A percentile compares a stretch with the other conserved stretches of the same genome.
Conservation (phyloP, 495 filamentous ascomycete genomes). For the Neurospora terricola region DNA sequence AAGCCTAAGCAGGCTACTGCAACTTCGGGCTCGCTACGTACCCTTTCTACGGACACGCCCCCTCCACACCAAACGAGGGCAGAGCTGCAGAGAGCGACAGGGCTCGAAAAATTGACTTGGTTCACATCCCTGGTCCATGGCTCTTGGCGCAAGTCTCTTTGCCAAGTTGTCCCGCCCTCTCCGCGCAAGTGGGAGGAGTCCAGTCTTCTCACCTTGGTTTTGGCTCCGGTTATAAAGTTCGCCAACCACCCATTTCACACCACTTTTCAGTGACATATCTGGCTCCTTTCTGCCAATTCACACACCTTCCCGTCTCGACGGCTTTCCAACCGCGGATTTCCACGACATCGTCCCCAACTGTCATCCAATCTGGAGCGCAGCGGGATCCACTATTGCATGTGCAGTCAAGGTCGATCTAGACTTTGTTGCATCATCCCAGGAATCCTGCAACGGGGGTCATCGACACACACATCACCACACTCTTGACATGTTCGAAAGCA, state of each 20-base stretch:
- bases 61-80: constrained; percentile 4
- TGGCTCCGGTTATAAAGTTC: constrained; percentile 7
- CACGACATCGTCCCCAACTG: constrained; percentile 13
- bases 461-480: constrained; percentile 16
- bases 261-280: constrained; percentile 11
- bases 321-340: constrained; percentile 8
- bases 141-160: background rate
- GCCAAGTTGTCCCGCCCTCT: constrained; percentile 7
- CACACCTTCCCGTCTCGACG: background rate
- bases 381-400: constrained; percentile 15
- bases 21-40: background rate
- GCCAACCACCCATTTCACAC: constrained; percentile 10
- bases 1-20: constrained; percentile 6
- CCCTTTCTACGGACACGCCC: constrained; percentile 4
- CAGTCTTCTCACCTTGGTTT: constrained; percentile 8
- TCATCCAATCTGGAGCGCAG: constrained; percentile 19
- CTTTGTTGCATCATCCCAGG: constrained; percentile 22
- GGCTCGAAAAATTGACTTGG: constrained; percentile 4
- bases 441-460: constrained; percentile 20
- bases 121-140: background rate
- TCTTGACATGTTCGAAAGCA: constrained; percentile 43
- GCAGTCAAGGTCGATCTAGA: constrained; percentile 19
- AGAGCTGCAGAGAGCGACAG: constrained; percentile 4
- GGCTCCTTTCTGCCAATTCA: constrained; percentile 16
- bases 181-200: background rate